A percentile compares a stretch with the other conserved stretches of the same genome.
These are phyloP conservation scores for Collariella sp. DNA, from an alignment of 495 filamentous ascomycete species.

Conservation along the genomic window DNA sequence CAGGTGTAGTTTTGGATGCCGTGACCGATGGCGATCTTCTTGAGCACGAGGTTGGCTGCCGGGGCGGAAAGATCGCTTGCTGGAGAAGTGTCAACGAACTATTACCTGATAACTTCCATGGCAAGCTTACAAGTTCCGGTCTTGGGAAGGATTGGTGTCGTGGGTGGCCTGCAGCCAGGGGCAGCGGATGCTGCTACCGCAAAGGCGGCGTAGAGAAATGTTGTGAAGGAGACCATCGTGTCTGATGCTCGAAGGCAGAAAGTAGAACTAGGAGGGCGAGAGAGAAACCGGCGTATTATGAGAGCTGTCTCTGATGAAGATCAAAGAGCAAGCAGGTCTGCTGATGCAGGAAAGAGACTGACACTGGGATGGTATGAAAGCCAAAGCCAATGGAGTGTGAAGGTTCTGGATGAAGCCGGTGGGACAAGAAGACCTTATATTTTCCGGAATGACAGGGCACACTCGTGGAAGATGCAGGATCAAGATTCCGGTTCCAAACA, in stretches of 20 bases:
- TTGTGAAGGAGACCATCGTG: slow-evolving; percentile 26
- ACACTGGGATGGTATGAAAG: slow-evolving; percentile 1
- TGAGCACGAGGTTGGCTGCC: slow-evolving; percentile 39
- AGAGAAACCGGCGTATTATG: slow-evolving; percentile 2
- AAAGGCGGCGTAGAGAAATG: slow-evolving; percentile 20
- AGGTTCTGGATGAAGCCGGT: slow-evolving; percentile 1
- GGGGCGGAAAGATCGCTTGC: slow-evolving; percentile 40
- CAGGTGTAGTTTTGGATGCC: slow-evolving; percentile 79
- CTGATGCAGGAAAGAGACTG: not conserved
- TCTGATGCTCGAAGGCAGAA: slow-evolving; percentile 13
- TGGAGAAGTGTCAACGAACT: slow-evolving; percentile 20
- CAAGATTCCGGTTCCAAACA: not conserved
- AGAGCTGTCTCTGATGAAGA: not conserved
- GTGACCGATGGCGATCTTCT: slow-evolving; percentile 57
- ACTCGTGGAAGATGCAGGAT: slow-evolving; percentile 3
- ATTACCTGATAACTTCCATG: no score
- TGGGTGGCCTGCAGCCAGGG: slow-evolving; percentile 8
- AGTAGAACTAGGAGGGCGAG: slow-evolving; percentile 5
- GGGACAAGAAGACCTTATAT: slow-evolving; percentile 13
- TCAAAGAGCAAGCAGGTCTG: not conserved
- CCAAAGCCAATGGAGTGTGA: slow-evolving; percentile 1
- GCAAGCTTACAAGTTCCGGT: slow-evolving; percentile 18
- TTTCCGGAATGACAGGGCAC: not conserved
- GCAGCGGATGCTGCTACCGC: slow-evolving; percentile 20
- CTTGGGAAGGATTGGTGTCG: slow-evolving; percentile 19